phyloP scores from a whole-genome alignment of 306 rosid species.

The Gastrolobium bilobum region DNA sequence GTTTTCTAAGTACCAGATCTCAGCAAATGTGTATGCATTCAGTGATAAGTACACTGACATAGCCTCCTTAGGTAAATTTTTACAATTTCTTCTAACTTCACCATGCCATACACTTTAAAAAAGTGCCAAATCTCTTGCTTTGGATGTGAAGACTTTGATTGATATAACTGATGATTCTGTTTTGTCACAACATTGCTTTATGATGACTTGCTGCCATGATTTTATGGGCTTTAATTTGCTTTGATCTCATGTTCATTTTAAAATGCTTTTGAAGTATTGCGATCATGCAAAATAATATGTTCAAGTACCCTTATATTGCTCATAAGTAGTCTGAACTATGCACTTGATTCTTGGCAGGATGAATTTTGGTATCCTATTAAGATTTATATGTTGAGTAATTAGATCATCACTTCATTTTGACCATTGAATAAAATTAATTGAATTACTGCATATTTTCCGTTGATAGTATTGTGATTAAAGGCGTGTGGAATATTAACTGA shows the following conservation, averaged over 20 bases:
- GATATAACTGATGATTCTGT: constrained; percentile 43
- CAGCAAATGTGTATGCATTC: constrained; percentile 82
- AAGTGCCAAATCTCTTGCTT: constrained; percentile 20
- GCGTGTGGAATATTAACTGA: constrained; percentile 34
- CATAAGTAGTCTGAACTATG: constrained; percentile 13
- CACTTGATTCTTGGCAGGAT: constrained; percentile 26
- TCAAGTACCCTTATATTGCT: constrained; percentile 1
- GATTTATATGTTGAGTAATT: constrained; percentile 11
- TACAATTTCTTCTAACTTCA: constrained; percentile 31
- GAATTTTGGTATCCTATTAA: constrained; percentile 6
- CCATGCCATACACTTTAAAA: background rate
- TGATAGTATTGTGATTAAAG: constrained; percentile 21
- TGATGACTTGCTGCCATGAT: constrained; percentile 12
- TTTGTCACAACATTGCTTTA: constrained; percentile 40
- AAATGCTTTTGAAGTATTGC: constrained; percentile 9
- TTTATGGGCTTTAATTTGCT: constrained; percentile 6
- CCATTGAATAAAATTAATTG: constrained; percentile 19
- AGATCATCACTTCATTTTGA: constrained; percentile 37
- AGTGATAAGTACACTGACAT: constrained; percentile 99
- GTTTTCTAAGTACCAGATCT: constrained; percentile 92
- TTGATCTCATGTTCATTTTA: constrained; percentile 33
- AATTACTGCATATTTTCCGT: constrained; percentile 33
- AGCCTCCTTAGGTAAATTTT: constrained; percentile 84
- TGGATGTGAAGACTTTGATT: constrained; percentile 35
- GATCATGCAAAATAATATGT: background rate